Percentiles rank a stretch among this genome's conserved stretches.
Conservation (phyloP, 805 yeast genomes). For the Barnettozyma wickerhamii region DNA sequence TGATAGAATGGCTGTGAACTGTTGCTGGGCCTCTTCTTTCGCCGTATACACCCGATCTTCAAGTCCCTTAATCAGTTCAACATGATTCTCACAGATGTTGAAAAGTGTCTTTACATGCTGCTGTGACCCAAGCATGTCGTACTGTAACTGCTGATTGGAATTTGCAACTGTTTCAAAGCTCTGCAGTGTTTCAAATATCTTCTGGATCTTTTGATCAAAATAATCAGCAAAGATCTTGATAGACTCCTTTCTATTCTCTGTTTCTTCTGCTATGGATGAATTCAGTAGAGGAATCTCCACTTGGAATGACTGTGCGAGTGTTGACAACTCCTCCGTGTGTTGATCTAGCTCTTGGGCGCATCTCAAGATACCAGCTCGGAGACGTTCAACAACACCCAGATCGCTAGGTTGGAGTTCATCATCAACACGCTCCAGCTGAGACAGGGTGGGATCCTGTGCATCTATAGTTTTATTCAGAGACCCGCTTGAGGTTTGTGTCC, state of each 20-base stretch:
- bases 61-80: not conserved
- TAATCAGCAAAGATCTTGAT: constrained; percentile 6
- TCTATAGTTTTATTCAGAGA: not conserved
- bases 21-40: not conserved
- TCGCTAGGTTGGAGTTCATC: not conserved
- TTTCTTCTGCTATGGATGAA: constrained; percentile 1
- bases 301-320: constrained; percentile 1
- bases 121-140: not conserved
- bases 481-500: not conserved
- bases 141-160: not conserved
- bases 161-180: not conserved
- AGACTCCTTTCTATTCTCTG: constrained; percentile 7
- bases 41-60: not conserved
- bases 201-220: constrained; percentile 8
- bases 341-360: not conserved
- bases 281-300: constrained; percentile 1
- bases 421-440: not conserved
- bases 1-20: not conserved
- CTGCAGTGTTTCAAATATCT: not conserved
- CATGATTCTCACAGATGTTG: constrained; percentile 1
- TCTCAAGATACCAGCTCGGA: not conserved
- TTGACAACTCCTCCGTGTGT: not conserved
- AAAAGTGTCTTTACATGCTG: not conserved
- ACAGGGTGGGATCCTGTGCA: not conserved
- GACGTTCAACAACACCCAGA: not conserved